Evolutionary conservation across 1,284 basidiomycete species (phyloP).

Genomic region (Sparassis latifolia): DNA sequence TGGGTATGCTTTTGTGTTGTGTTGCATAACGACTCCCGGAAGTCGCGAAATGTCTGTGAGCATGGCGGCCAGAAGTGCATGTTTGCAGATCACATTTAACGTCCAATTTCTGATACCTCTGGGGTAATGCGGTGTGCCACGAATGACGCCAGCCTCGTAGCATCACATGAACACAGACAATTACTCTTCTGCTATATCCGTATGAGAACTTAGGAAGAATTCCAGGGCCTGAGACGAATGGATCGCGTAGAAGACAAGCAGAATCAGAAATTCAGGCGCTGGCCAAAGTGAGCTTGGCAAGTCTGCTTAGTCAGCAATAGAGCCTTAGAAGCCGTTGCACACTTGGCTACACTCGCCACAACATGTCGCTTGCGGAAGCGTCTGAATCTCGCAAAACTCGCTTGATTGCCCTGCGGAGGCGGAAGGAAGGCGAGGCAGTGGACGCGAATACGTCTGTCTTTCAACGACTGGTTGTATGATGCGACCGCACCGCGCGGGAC

Average conservation of each 20-base stretch:
- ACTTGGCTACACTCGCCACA: neutral
- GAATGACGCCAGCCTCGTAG: conserved; percentile 32
- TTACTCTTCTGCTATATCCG: no score
- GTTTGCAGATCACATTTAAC: no score
- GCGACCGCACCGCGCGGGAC: no score
- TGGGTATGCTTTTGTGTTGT: conserved; percentile 34
- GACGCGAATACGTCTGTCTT: conserved; percentile 32
- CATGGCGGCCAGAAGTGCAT: conserved; percentile 8
- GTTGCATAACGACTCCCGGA: conserved; percentile 24
- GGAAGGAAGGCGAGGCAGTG: conserved; percentile 58
- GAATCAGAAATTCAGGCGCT: no score
- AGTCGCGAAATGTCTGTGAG: conserved; percentile 24
- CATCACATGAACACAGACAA: conserved; percentile 19
- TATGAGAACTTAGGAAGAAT: no score
- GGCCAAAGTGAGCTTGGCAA: neutral
- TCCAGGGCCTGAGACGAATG: no score
- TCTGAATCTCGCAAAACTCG: conserved; percentile 85
- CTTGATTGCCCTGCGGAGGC: conserved; percentile 72
- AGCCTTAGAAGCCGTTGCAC: neutral
- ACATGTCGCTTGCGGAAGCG: conserved; percentile 78
- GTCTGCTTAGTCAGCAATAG: conserved; percentile 13
- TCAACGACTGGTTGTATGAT: neutral
- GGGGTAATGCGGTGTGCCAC: conserved; percentile 11
- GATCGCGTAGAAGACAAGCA: no score
- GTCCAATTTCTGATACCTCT: no score